Percentiles rank a stretch among this genome's conserved stretches.
phyloP scores from a whole-genome alignment of 139 green algal species.

The Tetradesmus obliquus region DNA sequence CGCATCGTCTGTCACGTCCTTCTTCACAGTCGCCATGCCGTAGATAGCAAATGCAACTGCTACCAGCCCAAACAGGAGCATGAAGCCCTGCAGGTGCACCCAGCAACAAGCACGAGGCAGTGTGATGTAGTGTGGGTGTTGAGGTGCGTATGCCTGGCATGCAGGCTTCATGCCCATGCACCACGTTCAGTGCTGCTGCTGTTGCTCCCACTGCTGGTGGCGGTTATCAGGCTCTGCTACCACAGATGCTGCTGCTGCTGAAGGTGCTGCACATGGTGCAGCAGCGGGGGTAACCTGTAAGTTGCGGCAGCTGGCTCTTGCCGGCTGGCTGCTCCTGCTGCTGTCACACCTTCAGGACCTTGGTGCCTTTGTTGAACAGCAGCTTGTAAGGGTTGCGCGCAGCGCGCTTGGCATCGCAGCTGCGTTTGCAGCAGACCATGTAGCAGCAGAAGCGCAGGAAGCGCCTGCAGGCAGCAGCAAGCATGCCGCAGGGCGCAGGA shows the following conservation, averaged over 20 bases:
- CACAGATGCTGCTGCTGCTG: not conserved
- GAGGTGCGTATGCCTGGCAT: not conserved
- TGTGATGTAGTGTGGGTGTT: not conserved
- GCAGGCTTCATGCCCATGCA: not conserved
- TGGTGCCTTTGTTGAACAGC: conserved; percentile 30
- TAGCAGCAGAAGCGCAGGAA: conserved; percentile 45
- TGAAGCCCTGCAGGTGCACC: conserved; percentile 33
- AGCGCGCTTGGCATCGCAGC: conserved; percentile 31
- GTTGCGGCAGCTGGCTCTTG: not conserved
- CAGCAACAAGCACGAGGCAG: conserved; percentile 12
- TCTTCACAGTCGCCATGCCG: conserved; percentile 31
- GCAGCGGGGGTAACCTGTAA: no score
- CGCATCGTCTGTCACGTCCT: not conserved
- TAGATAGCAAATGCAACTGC: conserved; percentile 35
- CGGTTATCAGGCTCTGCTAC: not conserved
- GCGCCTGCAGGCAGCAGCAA: conserved; percentile 21
- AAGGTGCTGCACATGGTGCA: not conserved
- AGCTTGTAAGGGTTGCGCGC: conserved; percentile 28
- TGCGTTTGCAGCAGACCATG: conserved; percentile 35
- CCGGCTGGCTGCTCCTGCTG: not conserved
- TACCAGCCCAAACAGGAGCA: conserved; percentile 37
- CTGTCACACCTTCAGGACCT: conserved; percentile 25
- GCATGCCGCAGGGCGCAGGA: not conserved
- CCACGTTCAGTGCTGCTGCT: not conserved
- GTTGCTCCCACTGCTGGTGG: not conserved